Conservation (phyloP, 202 grass and related monocot species). For the Elaeis oleifera region DNA sequence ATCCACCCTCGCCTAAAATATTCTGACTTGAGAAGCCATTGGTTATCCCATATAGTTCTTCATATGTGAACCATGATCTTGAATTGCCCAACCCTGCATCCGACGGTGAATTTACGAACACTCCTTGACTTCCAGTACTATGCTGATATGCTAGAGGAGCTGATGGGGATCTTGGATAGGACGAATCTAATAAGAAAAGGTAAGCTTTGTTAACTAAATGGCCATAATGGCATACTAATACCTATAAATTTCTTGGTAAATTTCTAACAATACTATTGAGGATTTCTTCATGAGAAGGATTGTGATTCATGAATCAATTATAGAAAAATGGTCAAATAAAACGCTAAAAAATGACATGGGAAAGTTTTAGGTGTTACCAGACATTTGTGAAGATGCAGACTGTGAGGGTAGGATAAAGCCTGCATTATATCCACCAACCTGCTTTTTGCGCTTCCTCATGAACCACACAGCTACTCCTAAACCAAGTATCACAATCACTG, state of each 20-base stretch:
- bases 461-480: conserved; percentile 56
- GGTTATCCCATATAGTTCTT: conserved; percentile 77
- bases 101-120: conserved; percentile 37
- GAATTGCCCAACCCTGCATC: conserved; percentile 61
- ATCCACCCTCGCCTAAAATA: conserved; percentile 86
- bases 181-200: conserved; percentile 28
- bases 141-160: conserved; percentile 42
- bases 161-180: conserved; percentile 18
- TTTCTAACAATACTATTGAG: not conserved
- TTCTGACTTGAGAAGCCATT: conserved; percentile 66
- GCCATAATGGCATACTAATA: not conserved
- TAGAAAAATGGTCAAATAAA: not conserved
- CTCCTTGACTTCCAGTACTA: conserved; percentile 35
- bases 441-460: conserved; percentile 60
- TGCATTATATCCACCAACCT: conserved; percentile 43
- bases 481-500: conserved; percentile 46
- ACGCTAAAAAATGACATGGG: conserved; percentile 12
- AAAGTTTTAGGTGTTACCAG: conserved; percentile 36
- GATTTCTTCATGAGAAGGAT: no score
- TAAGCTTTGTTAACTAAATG: not conserved
- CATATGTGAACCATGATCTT: conserved; percentile 43
- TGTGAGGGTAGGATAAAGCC: conserved; percentile 75
- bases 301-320: conserved; percentile 1
- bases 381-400: conserved; percentile 33
- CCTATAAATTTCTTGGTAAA: not conserved